These are phyloP conservation scores for Ogataea minuta DNA, from an alignment of 805 yeast species.

Conservation along the genomic window DNA sequence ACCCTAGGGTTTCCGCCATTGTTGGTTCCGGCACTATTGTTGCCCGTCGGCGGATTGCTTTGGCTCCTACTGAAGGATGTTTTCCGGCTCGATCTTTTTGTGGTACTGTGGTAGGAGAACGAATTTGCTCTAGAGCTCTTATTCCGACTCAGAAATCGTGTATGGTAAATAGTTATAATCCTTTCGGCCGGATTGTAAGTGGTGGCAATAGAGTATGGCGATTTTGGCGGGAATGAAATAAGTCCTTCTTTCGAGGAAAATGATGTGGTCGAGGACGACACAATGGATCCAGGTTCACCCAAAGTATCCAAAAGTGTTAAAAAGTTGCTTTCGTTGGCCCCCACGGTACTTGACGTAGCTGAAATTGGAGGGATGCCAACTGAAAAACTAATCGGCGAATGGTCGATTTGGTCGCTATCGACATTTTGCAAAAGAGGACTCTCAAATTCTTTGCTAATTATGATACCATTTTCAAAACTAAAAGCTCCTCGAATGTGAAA, in stretches of 20 bases:
- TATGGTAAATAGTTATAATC: slow-evolving; percentile 53
- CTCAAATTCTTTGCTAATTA: slow-evolving; percentile 34
- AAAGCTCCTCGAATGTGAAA: slow-evolving; percentile 60
- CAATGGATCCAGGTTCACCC: slow-evolving; percentile 67
- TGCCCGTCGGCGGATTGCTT: slow-evolving; percentile 4
- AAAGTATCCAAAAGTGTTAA: slow-evolving; percentile 73
- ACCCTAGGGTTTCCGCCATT: slow-evolving; percentile 24
- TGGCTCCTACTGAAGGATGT: slow-evolving; percentile 15
- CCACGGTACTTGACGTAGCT: slow-evolving; percentile 13
- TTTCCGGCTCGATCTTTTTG: slow-evolving; percentile 27
- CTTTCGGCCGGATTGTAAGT: slow-evolving; percentile 51
- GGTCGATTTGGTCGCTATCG: slow-evolving; percentile 2
- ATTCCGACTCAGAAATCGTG: slow-evolving; percentile 39
- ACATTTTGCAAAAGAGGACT: slow-evolving; percentile 9
- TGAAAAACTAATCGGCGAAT: slow-evolving; percentile 10
- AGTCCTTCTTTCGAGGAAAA: slow-evolving; percentile 58
- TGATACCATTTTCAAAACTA: slow-evolving; percentile 64
- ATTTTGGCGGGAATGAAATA: slow-evolving; percentile 48
- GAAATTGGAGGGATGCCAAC: slow-evolving; percentile 18
- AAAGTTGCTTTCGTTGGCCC: slow-evolving; percentile 38
- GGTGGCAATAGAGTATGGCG: slow-evolving; percentile 47
- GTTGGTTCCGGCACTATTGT: slow-evolving; percentile 16
- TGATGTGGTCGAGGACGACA: slow-evolving; percentile 66
- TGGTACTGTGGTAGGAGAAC: slow-evolving; percentile 14
- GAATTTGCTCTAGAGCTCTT: slow-evolving; percentile 20